A percentile compares a stretch with the other conserved stretches of the same genome.
These are phyloP conservation scores for Eutrema japonicum DNA, from an alignment of 345 rosid genomes.

Conservation along the genomic window DNA sequence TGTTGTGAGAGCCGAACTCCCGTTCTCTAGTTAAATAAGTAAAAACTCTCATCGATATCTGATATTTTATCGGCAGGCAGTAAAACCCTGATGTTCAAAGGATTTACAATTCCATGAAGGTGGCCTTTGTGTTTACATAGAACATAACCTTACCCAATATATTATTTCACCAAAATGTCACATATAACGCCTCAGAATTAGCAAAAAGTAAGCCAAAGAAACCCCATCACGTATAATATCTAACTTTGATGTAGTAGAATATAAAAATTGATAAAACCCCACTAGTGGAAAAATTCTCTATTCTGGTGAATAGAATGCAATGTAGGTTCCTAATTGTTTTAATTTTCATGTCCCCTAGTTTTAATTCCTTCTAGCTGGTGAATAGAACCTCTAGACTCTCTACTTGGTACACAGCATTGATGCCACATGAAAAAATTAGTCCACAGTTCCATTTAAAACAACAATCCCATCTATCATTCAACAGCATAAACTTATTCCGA, in stretches of 20 bases:
- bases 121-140: slow-evolving; percentile 5
- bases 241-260: slow-evolving; percentile 26
- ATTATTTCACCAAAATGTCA: neutral
- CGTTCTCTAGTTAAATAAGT: neutral
- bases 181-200: slow-evolving; percentile 1
- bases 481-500: neutral
- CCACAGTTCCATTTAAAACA: neutral
- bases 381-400: slow-evolving; percentile 8
- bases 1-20: neutral
- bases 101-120: neutral
- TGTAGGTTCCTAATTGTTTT: slow-evolving; percentile 23
- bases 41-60: neutral
- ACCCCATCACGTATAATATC: slow-evolving; percentile 1
- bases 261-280: neutral
- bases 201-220: slow-evolving; percentile 2
- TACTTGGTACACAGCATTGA: slow-evolving; percentile 11
- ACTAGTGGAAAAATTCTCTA: slow-evolving; percentile 24
- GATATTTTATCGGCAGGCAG: neutral
- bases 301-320: neutral
- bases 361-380: neutral
- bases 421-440: neutral
- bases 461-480: neutral
- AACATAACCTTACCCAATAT: neutral
- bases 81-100: neutral
- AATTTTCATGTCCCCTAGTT: neutral